These are phyloP conservation scores for Colletotrichum sp. DNA, from an alignment of 2,329 filamentous ascomycete genomes.

Conservation along the genomic window DNA sequence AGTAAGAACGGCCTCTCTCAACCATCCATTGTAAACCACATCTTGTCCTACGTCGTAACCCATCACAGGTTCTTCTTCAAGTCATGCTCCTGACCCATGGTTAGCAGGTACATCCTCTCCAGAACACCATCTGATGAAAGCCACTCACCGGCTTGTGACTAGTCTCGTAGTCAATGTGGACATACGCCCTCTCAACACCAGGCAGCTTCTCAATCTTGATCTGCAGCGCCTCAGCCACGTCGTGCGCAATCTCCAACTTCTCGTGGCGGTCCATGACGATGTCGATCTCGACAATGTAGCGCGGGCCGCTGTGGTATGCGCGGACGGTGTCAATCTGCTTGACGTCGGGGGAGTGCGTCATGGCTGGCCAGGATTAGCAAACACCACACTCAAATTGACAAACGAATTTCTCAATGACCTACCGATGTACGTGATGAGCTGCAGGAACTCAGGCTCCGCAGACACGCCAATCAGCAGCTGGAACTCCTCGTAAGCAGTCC, in stretches of 20 bases:
- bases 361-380: slow-evolving; percentile 35
- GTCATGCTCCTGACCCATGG: slow-evolving; percentile 56
- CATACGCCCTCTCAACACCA: slow-evolving; percentile 91
- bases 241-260: slow-evolving; percentile 81
- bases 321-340: slow-evolving; percentile 92
- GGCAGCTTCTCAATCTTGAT: slow-evolving; percentile 92
- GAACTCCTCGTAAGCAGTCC: slow-evolving; percentile 88
- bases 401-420: neutral
- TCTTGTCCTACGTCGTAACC: neutral
- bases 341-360: slow-evolving; percentile 87
- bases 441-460: slow-evolving; percentile 83
- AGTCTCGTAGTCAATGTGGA: slow-evolving; percentile 97
- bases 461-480: slow-evolving; percentile 89
- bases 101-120: neutral
- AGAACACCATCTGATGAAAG: neutral
- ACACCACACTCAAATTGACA: neutral
- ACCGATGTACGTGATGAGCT: slow-evolving; percentile 94
- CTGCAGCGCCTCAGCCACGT: slow-evolving; percentile 92
- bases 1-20: neutral
- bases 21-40: neutral
- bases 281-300: slow-evolving; percentile 94
- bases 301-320: slow-evolving; percentile 87
- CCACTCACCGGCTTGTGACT: slow-evolving; percentile 78
- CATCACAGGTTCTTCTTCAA: slow-evolving; percentile 64
- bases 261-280: slow-evolving; percentile 86